phyloP scores from a whole-genome alignment of 73 alveolate genomes.

The Paramecium sexaurelia region DNA sequence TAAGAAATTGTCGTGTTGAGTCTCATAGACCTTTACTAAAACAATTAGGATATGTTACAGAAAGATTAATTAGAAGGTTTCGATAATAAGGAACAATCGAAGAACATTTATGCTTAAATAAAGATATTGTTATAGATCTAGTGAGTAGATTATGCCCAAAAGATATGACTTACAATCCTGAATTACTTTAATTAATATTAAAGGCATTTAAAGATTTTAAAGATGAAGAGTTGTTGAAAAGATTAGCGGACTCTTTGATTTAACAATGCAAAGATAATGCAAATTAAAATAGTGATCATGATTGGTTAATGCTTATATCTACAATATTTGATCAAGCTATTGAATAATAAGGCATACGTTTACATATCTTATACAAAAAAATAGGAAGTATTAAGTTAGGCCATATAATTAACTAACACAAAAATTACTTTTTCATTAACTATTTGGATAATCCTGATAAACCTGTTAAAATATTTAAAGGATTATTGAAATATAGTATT shows the following conservation, averaged over 20 bases:
- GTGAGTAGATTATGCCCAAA: conserved; percentile 11
- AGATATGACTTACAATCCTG: conserved; percentile 5
- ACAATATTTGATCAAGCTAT: not conserved
- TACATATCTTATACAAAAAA: not conserved
- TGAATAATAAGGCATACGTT: not conserved
- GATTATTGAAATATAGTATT: not conserved
- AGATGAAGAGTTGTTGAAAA: not conserved
- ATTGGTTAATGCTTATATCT: conserved; percentile 14
- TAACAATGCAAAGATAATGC: not conserved
- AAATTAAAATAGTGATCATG: not conserved
- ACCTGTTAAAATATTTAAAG: not conserved
- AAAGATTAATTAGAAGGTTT: not conserved
- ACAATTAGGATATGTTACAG: not conserved
- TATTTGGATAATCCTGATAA: conserved; percentile 23
- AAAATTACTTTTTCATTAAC: not conserved
- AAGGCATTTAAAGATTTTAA: not conserved
- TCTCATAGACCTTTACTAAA: not conserved
- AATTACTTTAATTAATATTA: not conserved
- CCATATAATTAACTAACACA: not conserved
- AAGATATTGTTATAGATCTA: not conserved
- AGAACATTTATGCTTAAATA: not conserved
- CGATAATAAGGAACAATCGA: not conserved
- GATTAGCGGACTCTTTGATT: not conserved
- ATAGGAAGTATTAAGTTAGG: not conserved
- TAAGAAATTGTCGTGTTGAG: not conserved